Conservation (phyloP, 1,284 basidiomycete species). For the Mycosarcoma mackinlayi region DNA sequence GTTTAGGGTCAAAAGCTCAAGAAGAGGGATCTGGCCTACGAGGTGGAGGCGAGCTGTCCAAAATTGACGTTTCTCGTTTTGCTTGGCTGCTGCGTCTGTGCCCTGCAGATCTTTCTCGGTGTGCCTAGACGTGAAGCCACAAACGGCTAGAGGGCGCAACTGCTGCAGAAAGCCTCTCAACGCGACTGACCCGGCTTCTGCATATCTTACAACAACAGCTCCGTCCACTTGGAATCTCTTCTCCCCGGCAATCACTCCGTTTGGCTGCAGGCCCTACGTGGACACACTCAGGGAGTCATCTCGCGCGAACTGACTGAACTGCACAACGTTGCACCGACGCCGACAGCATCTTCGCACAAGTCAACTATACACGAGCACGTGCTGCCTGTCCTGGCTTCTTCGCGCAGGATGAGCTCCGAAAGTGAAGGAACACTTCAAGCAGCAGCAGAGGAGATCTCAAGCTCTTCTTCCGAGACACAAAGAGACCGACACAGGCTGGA, state of each 20-base stretch:
- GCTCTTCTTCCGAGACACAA: background rate
- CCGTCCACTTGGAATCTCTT: too few species aligned
- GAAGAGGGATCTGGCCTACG: too few species aligned
- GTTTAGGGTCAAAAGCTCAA: background rate
- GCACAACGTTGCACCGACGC: too few species aligned
- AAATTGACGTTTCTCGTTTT: constrained; percentile 1
- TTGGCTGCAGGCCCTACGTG: too few species aligned
- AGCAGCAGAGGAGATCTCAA: background rate
- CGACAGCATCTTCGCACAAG: too few species aligned
- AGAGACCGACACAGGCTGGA: background rate
- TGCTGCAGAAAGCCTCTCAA: background rate
- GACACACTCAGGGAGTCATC: too few species aligned
- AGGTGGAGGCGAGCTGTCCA: constrained; percentile 12
- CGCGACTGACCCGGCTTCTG: background rate
- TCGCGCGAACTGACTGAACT: too few species aligned
- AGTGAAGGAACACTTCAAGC: background rate
- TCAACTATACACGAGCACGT: too few species aligned
- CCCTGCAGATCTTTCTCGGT: constrained; percentile 6
- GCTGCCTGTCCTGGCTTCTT: background rate
- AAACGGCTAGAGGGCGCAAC: too few species aligned
- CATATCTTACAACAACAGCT: too few species aligned
- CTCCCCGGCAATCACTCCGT: too few species aligned
- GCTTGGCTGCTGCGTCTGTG: constrained; percentile 3
- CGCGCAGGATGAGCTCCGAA: background rate
- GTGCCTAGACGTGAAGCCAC: background rate